Percentiles rank a stretch among this genome's conserved stretches.
Evolutionary conservation across 768 basidiomycete genomes (phyloP).

Genomic region (Strobilomyces dryophilus): DNA sequence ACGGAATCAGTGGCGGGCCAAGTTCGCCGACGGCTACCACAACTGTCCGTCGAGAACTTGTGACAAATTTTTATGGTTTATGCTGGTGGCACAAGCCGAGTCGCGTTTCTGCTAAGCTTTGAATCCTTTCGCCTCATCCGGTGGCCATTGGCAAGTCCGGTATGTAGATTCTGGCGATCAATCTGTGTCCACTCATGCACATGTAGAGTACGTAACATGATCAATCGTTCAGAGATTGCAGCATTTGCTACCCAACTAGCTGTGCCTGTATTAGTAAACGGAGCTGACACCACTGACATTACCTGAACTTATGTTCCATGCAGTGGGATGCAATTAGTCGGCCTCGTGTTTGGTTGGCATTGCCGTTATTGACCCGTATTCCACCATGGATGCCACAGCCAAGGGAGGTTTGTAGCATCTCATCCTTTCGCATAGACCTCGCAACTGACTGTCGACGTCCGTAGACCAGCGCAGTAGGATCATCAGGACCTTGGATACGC

Average conservation of each 20-base stretch:
- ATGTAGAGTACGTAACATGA: not conserved
- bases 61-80: not conserved
- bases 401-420: no score
- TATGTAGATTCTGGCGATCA: not conserved
- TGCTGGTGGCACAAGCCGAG: not conserved
- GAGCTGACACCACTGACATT: not conserved
- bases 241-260: no score
- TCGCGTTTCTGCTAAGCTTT: not conserved
- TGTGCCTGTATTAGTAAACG: not conserved
- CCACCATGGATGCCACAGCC: no score
- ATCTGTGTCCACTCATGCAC: not conserved
- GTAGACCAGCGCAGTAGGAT: no score
- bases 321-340: no score
- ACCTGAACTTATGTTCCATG: no score
- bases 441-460: no score
- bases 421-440: no score
- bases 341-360: no score
- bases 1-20: not conserved
- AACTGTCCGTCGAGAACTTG: not conserved
- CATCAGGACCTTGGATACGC: no score
- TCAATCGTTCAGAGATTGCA: not conserved
- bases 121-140: not conserved
- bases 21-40: constrained; percentile 1
- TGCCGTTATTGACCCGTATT: no score
- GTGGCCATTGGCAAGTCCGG: not conserved